phyloP scores from a whole-genome alignment of 2,329 filamentous ascomycete genomes.

The Epicoccum nigrum region DNA sequence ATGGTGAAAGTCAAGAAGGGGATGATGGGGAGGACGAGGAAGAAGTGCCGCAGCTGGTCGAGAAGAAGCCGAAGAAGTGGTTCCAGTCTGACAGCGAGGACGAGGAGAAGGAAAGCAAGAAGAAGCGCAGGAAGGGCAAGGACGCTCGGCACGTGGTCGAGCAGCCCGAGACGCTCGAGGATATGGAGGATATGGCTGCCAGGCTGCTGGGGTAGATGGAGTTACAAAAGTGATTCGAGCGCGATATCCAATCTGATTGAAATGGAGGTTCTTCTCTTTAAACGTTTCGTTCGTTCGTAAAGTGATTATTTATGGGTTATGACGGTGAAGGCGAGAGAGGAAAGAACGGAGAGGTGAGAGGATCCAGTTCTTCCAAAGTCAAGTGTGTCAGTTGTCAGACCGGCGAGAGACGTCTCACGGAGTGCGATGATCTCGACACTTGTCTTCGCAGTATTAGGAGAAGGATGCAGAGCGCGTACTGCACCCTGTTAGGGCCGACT shows the following conservation, averaged over 20 bases:
- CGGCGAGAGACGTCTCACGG: too few relatives aligned
- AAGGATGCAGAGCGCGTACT: too few relatives aligned
- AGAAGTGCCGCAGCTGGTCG: constrained; percentile 52
- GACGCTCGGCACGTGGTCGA: constrained; percentile 61
- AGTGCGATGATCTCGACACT: too few relatives aligned
- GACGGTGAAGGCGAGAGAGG: too few relatives aligned
- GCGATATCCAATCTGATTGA: constrained; percentile 3
- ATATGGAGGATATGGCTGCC: constrained; percentile 77
- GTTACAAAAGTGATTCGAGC: background rate
- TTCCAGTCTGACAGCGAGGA: constrained; percentile 71
- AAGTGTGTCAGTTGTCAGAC: too few relatives aligned
- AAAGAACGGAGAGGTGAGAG: too few relatives aligned
- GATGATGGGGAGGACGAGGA: constrained; percentile 49
- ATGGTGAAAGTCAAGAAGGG: constrained; percentile 19
- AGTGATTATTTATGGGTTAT: too few relatives aligned
- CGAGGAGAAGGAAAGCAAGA: constrained; percentile 49
- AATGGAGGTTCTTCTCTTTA: too few relatives aligned
- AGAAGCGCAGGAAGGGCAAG: constrained; percentile 57
- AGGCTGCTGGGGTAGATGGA: constrained; percentile 63
- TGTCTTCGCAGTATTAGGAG: too few relatives aligned
- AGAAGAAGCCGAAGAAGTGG: constrained; percentile 78
- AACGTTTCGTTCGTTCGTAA: too few relatives aligned
- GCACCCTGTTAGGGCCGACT: too few relatives aligned
- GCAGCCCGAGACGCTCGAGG: constrained; percentile 79
- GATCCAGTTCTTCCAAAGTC: too few relatives aligned